Evolutionary conservation across 169 alveolate species (phyloP).

Genomic region (Pseudocohnilembus persalinus): DNA sequence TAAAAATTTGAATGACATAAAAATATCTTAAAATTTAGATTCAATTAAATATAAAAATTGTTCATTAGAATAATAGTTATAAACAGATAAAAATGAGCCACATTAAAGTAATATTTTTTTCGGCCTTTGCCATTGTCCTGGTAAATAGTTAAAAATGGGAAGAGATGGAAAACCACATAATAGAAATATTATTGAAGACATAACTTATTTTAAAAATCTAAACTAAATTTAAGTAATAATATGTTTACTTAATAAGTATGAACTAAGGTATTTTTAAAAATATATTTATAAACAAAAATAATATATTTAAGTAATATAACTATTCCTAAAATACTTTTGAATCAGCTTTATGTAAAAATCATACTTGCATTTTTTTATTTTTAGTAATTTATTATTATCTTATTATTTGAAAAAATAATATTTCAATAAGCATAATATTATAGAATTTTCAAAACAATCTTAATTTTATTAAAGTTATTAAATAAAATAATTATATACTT

Average conservation of each 20-base stretch:
- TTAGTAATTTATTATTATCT: too few relatives aligned
- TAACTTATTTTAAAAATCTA: conserved; percentile 6
- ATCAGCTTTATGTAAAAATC: too few relatives aligned
- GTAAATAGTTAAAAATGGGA: conserved; percentile 38
- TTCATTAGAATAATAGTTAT: not conserved
- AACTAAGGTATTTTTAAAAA: conserved; percentile 29
- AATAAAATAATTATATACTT: too few relatives aligned
- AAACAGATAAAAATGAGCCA: not conserved
- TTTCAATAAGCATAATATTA: too few relatives aligned
- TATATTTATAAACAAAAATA: too few relatives aligned
- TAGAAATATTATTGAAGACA: conserved; percentile 44
- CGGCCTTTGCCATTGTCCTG: conserved; percentile 45
- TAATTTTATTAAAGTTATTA: too few relatives aligned
- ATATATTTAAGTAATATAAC: too few relatives aligned
- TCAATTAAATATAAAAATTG: too few relatives aligned
- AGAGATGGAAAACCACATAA: conserved; percentile 49
- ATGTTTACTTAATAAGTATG: conserved; percentile 54
- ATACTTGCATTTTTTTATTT: too few relatives aligned
- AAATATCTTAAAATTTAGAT: not conserved
- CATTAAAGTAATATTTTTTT: not conserved
- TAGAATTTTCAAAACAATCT: too few relatives aligned
- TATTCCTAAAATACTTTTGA: too few relatives aligned
- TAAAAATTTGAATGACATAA: not conserved
- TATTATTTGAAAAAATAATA: too few relatives aligned
- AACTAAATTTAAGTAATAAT: conserved; percentile 21